These are phyloP conservation scores for Epithemia pelagica DNA, from an alignment of 108 stramenopile genomes.

Conservation along the genomic window DNA sequence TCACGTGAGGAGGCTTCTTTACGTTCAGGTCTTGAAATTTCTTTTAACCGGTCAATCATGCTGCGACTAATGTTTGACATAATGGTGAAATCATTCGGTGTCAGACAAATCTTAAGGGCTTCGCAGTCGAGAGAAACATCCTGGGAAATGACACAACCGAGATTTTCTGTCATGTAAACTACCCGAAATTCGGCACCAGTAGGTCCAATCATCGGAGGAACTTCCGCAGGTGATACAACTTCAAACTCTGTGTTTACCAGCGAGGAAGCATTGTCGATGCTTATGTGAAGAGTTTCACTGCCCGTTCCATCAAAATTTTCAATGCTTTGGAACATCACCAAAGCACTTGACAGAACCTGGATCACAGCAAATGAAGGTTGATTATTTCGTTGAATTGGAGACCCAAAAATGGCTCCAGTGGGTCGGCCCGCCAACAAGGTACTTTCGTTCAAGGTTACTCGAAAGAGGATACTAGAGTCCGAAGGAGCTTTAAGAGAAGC, in stretches of 20 bases:
- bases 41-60: slow-evolving; percentile 44
- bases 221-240: slow-evolving; percentile 19
- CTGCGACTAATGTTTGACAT: slow-evolving; percentile 41
- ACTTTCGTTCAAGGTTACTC: slow-evolving; percentile 47
- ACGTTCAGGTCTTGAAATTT: not conserved
- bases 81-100: slow-evolving; percentile 58
- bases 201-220: slow-evolving; percentile 52
- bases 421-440: slow-evolving; percentile 61
- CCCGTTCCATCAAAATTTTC: slow-evolving; percentile 66
- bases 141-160: slow-evolving; percentile 54
- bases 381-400: not conserved
- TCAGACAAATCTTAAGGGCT: slow-evolving; percentile 34
- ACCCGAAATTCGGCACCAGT: slow-evolving; percentile 53
- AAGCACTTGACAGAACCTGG: slow-evolving; percentile 58
- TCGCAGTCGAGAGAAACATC: slow-evolving; percentile 71
- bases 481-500: slow-evolving; percentile 12
- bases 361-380: slow-evolving; percentile 35
- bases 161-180: slow-evolving; percentile 51
- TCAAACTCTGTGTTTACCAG: slow-evolving; percentile 51
- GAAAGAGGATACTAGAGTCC: slow-evolving; percentile 63
- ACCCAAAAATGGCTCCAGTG: slow-evolving; percentile 11
- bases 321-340: slow-evolving; percentile 70
- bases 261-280: slow-evolving; percentile 60
- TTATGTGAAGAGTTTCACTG: slow-evolving; percentile 54
- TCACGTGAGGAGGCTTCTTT: not conserved